Evolutionary conservation across 768 basidiomycete species (phyloP).

Genomic region (Strobilomyces dryophilus): DNA sequence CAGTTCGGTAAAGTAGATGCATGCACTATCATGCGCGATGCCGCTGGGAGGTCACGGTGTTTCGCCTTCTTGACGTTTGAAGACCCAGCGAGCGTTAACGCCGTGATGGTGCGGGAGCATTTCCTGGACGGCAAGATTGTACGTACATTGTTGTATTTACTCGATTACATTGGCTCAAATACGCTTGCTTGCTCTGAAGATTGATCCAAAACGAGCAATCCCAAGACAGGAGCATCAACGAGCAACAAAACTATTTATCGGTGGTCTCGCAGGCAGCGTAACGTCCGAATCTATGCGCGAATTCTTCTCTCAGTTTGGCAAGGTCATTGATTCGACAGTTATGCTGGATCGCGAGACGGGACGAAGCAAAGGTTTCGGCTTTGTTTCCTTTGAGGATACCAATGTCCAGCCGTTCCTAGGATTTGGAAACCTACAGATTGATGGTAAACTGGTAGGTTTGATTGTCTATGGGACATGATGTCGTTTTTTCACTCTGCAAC

Average conservation of each 20-base stretch:
- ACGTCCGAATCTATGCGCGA: constrained; percentile 92
- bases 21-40: constrained; percentile 98
- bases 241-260: constrained; percentile 94
- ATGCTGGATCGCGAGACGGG: constrained; percentile 98
- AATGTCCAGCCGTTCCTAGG: constrained; percentile 86
- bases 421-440: constrained; percentile 85
- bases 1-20: constrained; percentile 98
- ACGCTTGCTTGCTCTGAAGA: constrained; percentile 47
- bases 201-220: constrained; percentile 99
- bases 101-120: constrained; percentile 94
- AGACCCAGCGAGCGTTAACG: constrained; percentile 87
- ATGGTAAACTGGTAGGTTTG: constrained; percentile 83
- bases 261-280: constrained; percentile 86
- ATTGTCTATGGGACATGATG: neutral
- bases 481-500: neutral
- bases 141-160: constrained; percentile 36
- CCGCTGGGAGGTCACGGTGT: constrained; percentile 88
- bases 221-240: constrained; percentile 93
- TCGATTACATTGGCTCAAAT: constrained; percentile 19
- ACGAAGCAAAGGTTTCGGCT: constrained; percentile 95
- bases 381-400: constrained; percentile 93
- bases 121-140: constrained; percentile 97
- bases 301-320: constrained; percentile 92
- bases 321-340: constrained; percentile 95
- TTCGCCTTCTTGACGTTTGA: constrained; percentile 98